Evolutionary conservation across 805 yeast genomes (phyloP), one percentile per base, ranked within the genome.

Genomic region (Candida multigemmis): DNA sequence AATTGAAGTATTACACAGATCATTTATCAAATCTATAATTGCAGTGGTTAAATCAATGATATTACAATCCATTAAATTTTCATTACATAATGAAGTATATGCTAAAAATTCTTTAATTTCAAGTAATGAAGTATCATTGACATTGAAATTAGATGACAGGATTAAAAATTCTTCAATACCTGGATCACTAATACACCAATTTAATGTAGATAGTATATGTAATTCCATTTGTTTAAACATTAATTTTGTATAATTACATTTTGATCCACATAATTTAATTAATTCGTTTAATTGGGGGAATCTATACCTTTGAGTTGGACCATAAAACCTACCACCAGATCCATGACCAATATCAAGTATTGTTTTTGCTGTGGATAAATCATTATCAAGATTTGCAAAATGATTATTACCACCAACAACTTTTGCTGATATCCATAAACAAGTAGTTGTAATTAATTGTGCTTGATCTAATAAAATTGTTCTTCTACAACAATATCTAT

Each of bases 381-480:
- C 26, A 32, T 53, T 53, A 23, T 29, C 38, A 26, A 52, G 58
- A 45, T 72, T 72, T 28, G 72, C 67, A 38, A 74, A 71, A 50
- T 76, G 84, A 38, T 73, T 74, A 50, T 78, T 76, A 20, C 84
- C 84, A 25, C 84, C 84, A 42, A 71, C 71, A n/a, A 77, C 66
- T 50, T 89, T 89, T 14, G 95, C 77, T 2, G 95, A 84, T 17
- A 89, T 69, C 96, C 97, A 89, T 19, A 89, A 59, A 34, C 95
- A 84, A 4, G 95, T 84, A 34, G 94, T 81, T 17, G 93, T 85
- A 7, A 89, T 89, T 28, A 89, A 65, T 53, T 87, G 96, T 35
- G 84, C 77, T 54, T 87, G 97, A 32, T 82, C 87, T 38, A 77
- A 72, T 36, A 81, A 68, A 1, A 87, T 91, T 6, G 86, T 74